Conservation (phyloP, 306 rosid genomes). For the Quercus parvula region DNA sequence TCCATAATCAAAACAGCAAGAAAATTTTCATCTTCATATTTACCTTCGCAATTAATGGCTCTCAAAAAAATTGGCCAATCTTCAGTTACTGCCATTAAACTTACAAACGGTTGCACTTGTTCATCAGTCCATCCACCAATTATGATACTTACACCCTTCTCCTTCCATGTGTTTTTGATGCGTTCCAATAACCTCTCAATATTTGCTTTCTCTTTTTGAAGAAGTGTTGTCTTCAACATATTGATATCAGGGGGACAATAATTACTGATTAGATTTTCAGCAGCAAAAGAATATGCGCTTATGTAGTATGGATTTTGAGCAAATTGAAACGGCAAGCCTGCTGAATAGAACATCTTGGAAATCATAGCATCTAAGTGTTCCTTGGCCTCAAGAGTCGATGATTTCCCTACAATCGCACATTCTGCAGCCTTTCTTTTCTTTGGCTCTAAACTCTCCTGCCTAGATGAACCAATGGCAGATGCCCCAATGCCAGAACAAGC, state of each 20-base stretch:
- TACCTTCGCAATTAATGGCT: background rate
- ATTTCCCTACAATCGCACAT: background rate
- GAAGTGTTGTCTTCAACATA: background rate
- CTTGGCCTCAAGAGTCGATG: background rate
- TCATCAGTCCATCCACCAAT: background rate
- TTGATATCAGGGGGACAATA: background rate
- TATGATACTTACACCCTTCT: background rate
- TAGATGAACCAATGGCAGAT: background rate
- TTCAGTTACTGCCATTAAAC: background rate
- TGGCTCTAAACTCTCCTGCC: background rate
- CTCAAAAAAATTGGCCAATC: background rate
- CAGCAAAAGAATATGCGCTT: background rate
- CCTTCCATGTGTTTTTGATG: background rate
- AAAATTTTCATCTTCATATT: background rate
- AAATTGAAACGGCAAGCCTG: background rate
- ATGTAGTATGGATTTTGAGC: background rate
- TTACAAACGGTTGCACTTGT: background rate
- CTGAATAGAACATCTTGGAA: background rate
- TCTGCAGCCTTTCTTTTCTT: background rate
- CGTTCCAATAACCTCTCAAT: background rate
- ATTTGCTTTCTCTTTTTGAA: background rate
- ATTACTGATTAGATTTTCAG: background rate
- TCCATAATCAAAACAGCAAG: background rate
- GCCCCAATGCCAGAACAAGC: background rate
- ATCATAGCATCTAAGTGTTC: background rate